Conservation (phyloP, 768 basidiomycete species). For the Tulasnella sp. region DNA sequence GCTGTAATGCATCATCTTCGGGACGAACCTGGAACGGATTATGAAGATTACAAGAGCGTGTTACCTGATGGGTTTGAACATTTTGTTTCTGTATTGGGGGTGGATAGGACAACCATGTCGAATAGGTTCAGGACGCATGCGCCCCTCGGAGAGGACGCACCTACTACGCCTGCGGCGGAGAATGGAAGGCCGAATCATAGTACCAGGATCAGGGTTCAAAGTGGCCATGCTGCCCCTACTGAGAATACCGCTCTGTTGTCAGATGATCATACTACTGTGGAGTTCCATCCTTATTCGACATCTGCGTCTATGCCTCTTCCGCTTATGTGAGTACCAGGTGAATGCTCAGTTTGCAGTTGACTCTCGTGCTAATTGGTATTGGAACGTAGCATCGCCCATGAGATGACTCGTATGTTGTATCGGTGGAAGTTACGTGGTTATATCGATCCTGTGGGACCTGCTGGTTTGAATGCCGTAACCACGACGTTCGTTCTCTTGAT, state of each 20-base stretch:
- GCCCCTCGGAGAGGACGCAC: constrained; percentile 1
- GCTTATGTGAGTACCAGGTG: constrained; percentile 41
- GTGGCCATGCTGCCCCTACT: not conserved
- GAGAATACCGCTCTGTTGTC: constrained; percentile 48
- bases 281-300: constrained; percentile 46
- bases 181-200: not conserved
- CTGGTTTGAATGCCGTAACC: constrained; percentile 71
- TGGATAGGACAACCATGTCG: not conserved
- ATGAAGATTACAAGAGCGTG: constrained; percentile 52
- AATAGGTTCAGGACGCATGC: constrained; percentile 7
- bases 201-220: not conserved
- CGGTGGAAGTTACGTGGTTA: constrained; percentile 66
- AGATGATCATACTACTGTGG: constrained; percentile 40
- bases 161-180: not conserved
- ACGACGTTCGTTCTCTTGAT: constrained; percentile 36
- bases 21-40: constrained; percentile 47
- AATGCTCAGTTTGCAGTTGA: not conserved
- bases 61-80: constrained; percentile 45
- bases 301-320: constrained; percentile 66
- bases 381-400: constrained; percentile 69
- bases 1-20: constrained; percentile 56
- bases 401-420: constrained; percentile 57
- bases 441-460: constrained; percentile 81
- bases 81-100: not conserved
- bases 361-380: not conserved